Conservation (phyloP, 345 rosid species). For the Eucalyptus pauciflora region DNA sequence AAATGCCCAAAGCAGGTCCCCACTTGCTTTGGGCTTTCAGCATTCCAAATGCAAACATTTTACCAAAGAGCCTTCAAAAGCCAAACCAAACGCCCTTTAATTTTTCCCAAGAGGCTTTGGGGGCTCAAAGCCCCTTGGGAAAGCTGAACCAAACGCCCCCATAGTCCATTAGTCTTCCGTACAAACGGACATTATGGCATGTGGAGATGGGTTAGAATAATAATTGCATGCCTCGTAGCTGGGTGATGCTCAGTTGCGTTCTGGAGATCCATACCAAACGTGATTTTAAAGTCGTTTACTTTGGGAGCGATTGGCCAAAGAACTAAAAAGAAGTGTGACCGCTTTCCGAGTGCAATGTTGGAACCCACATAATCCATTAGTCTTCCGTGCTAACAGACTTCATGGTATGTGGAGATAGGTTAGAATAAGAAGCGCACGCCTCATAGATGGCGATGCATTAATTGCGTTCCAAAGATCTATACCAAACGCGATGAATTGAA, state of each 20-base stretch:
- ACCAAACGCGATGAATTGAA: not conserved
- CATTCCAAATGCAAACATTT: too few species aligned
- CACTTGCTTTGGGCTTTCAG: too few species aligned
- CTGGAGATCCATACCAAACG: not conserved
- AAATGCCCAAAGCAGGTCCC: too few species aligned
- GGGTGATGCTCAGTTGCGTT: not conserved
- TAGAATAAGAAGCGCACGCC: not conserved
- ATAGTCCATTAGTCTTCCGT: not conserved
- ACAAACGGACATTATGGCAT: not conserved
- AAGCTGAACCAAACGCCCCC: too few species aligned
- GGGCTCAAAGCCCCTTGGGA: too few species aligned
- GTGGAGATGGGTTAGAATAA: not conserved
- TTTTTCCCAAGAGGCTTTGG: too few species aligned
- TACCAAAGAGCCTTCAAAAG: too few species aligned
- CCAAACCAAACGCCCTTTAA: too few species aligned
- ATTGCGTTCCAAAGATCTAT: not conserved
- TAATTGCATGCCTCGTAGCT: not conserved
- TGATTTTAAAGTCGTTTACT: not conserved
- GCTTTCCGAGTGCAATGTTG: not conserved
- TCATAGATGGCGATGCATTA: not conserved
- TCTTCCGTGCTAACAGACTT: not conserved
- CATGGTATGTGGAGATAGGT: not conserved
- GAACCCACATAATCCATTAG: not conserved
- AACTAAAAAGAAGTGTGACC: not conserved
- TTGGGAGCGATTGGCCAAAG: not conserved